Evolutionary conservation across 1,284 basidiomycete species (phyloP).

Genomic region (Rhodotorula sp.): DNA sequence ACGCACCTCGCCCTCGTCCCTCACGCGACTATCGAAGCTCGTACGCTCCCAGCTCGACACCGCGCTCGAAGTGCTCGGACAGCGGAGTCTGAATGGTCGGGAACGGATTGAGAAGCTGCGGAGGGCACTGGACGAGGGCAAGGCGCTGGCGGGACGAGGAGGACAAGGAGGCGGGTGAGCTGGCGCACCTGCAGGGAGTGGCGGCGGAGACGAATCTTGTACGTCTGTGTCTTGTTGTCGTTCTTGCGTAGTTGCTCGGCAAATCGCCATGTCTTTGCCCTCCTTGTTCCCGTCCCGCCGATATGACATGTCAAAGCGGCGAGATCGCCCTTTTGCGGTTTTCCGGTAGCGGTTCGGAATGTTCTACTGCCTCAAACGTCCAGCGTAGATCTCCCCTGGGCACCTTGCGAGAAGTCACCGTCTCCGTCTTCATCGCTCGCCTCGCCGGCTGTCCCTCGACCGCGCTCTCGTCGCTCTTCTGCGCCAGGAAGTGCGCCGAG

Average conservation of each 20-base stretch:
- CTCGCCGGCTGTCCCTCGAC: too few species aligned
- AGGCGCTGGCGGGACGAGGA: background rate
- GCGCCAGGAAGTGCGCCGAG: too few species aligned
- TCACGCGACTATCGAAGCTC: background rate
- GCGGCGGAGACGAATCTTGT: background rate
- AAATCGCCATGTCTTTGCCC: too few species aligned
- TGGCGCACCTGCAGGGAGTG: too few species aligned
- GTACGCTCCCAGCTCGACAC: slow-evolving; percentile 14
- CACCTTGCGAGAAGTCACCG: too few species aligned
- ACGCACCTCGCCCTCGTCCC: background rate
- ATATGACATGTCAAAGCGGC: background rate
- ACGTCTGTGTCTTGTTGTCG: background rate
- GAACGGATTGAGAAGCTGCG: slow-evolving; percentile 20
- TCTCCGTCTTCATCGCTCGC: too few species aligned
- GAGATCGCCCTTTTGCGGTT: background rate
- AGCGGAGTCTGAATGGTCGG: slow-evolving; percentile 16
- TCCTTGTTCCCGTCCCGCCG: background rate
- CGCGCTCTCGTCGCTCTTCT: too few species aligned
- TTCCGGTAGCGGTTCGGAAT: too few species aligned
- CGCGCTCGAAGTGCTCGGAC: slow-evolving; percentile 18
- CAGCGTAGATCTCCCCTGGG: too few species aligned
- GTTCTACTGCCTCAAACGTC: too few species aligned
- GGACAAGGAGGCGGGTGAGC: background rate
- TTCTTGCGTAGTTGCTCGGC: background rate
- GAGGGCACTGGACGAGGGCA: slow-evolving; percentile 10